Conservation (phyloP, 2,329 filamentous ascomycete genomes). For the Xylariaceae sp. region DNA sequence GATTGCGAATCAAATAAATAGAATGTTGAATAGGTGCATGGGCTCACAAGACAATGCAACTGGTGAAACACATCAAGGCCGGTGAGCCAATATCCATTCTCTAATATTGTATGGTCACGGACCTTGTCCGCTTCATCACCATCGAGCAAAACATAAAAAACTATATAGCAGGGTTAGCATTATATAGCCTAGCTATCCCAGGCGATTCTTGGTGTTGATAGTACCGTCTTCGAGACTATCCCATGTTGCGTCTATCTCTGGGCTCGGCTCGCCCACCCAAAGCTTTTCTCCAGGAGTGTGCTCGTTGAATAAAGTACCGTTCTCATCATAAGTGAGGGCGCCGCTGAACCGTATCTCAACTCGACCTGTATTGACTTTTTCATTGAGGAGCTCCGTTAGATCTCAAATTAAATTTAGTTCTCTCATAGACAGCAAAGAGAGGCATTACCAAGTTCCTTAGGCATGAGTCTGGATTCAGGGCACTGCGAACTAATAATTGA, state of each 20-base stretch:
- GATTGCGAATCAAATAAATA: not conserved
- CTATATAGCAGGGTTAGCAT: not conserved
- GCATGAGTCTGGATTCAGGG: too few relatives aligned
- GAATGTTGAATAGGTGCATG: not conserved
- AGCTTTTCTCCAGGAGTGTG: not conserved
- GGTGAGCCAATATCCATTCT: slow-evolving; percentile 9
- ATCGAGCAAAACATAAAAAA: slow-evolving; percentile 1
- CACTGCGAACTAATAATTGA: too few relatives aligned
- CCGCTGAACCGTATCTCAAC: not conserved
- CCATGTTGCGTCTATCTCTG: slow-evolving; percentile 5
- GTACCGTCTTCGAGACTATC: slow-evolving; percentile 4
- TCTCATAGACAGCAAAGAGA: too few relatives aligned
- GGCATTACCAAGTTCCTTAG: too few relatives aligned
- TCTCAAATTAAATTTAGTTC: too few relatives aligned
- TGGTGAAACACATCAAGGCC: slow-evolving; percentile 13
- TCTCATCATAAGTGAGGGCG: slow-evolving; percentile 3
- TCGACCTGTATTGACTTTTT: too few relatives aligned
- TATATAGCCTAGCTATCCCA: too few relatives aligned
- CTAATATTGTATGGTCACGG: not conserved
- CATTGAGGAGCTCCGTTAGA: too few relatives aligned
- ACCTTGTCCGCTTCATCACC: slow-evolving; percentile 2
- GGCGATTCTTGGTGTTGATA: not conserved
- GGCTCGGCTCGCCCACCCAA: slow-evolving; percentile 12
- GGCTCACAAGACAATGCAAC: not conserved
- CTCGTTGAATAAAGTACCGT: slow-evolving; percentile 6